Conservation (phyloP, 2,329 filamentous ascomycete genomes). For the Colletotrichum eremochloae region DNA sequence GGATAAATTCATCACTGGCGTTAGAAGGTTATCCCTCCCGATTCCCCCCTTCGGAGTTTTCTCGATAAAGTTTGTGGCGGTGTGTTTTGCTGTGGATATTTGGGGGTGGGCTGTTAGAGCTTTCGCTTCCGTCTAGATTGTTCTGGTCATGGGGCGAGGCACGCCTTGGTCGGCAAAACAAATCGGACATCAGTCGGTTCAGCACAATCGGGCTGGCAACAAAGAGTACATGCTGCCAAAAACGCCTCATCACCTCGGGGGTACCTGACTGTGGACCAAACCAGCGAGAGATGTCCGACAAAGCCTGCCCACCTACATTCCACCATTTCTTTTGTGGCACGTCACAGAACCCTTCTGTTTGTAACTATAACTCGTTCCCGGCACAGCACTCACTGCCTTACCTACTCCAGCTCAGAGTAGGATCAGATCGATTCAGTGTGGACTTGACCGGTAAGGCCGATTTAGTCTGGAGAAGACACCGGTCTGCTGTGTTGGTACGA, state of each 20-base stretch:
- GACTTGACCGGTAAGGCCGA: neutral
- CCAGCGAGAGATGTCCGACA: neutral
- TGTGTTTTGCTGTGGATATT: constrained; percentile 8
- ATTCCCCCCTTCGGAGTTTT: constrained; percentile 37
- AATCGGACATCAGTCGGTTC: neutral
- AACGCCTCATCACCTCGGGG: neutral
- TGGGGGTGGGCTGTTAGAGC: neutral
- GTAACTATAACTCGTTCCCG: neutral
- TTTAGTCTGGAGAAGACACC: neutral
- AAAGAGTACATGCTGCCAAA: neutral
- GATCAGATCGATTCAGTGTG: neutral
- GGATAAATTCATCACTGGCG: constrained; percentile 44
- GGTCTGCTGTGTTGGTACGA: neutral
- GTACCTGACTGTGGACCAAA: neutral
- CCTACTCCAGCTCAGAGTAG: neutral
- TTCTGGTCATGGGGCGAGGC: neutral
- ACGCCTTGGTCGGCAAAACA: neutral
- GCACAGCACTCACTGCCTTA: neutral
- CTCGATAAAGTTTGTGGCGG: constrained; percentile 41
- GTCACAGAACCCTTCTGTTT: neutral
- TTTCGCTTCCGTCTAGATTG: neutral
- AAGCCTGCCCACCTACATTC: neutral
- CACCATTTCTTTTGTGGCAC: constrained; percentile 8
- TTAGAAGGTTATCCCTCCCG: constrained; percentile 32
- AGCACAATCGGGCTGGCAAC: neutral